Base-by-base conservation (phyloP, 805 yeast species). In the Wickerhamomyces chambardii region DNA sequence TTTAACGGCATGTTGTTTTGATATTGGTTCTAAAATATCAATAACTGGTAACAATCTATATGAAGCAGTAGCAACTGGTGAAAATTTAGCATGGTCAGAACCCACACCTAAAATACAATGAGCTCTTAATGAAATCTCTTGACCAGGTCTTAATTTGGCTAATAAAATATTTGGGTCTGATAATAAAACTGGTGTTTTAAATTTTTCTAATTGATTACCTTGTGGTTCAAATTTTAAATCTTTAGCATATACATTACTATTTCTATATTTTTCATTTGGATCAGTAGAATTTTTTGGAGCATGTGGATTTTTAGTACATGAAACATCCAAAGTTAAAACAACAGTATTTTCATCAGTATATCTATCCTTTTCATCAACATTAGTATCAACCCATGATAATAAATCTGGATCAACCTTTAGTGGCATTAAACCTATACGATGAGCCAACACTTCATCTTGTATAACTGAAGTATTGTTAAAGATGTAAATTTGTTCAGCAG, bases 41-140 rank as follows among this genome's bases (percentile, higher is more conserved):
- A 89, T 89, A 18, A 75, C 80, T 14, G 98, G 98, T 65, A 92
- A 61, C 53, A 92, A 68, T 61, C 98, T 74, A 63, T 92, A 92
- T 12, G 96, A 84, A 3, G 98, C 97, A 12, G 98, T 92, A 15
- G 95, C 75, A 10, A 92, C 98, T 5, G 98, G 98, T 7, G 97
- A 86, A 57, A 85, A 92, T 61, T 92, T 92, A 40, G 98, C 97
- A 60, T 92, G 98, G 58, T 92, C 98, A 29, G 86, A 62, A 35
- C 97, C 98, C 45, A 84, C 63, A 39, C 98, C 98, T 42, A 90
- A 68, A 22, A 89, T 68, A 56, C 97, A 92, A 62, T 87, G 95
- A 38, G 83, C 95, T 53, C 87, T 71, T 45, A 92, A 68, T 19
- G 90, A 74, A 43, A 92, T 89, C 61, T 92, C 97, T 64, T 92